Evolutionary conservation across 2,329 filamentous ascomycete genomes (phyloP).

Genomic region (Lecanosticta acicola): DNA sequence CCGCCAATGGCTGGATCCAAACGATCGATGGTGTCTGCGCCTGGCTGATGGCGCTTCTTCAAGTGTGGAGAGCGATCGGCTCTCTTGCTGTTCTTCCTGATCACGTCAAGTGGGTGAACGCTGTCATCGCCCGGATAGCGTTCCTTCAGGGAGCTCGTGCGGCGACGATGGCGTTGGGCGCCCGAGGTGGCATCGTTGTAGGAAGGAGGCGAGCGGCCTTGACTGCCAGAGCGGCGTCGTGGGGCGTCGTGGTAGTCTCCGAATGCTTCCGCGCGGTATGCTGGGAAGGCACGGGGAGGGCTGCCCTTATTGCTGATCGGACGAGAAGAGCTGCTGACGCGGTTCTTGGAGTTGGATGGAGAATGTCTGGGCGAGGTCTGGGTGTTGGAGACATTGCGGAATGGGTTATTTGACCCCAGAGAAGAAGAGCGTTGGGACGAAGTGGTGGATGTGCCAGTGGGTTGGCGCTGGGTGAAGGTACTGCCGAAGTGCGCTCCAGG

Average conservation of each 20-base stretch:
- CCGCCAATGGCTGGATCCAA: slow-evolving; percentile 64
- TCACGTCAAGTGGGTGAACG: slow-evolving; percentile 60
- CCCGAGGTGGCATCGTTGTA: slow-evolving; percentile 23
- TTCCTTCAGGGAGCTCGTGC: slow-evolving; percentile 51
- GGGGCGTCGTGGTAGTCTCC: slow-evolving; percentile 24
- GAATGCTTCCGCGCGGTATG: slow-evolving; percentile 43
- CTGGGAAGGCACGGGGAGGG: slow-evolving; percentile 43
- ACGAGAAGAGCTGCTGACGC: slow-evolving; percentile 41
- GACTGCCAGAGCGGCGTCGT: slow-evolving; percentile 15
- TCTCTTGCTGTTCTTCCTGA: slow-evolving; percentile 57
- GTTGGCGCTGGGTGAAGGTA: slow-evolving; percentile 31
- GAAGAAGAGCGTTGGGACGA: slow-evolving; percentile 22
- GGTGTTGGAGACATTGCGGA: slow-evolving; percentile 27
- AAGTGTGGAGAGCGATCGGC: slow-evolving; percentile 64
- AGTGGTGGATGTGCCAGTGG: slow-evolving; percentile 24
- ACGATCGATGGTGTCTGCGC: slow-evolving; percentile 72
- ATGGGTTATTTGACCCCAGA: slow-evolving; percentile 41
- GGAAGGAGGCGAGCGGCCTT: slow-evolving; percentile 21
- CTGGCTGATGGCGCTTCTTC: slow-evolving; percentile 59
- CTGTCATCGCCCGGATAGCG: slow-evolving; percentile 61
- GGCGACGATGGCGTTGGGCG: slow-evolving; percentile 30
- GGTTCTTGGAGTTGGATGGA: slow-evolving; percentile 27
- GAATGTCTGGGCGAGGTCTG: slow-evolving; percentile 17
- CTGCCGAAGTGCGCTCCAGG: slow-evolving; percentile 54
- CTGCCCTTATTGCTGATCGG: slow-evolving; percentile 36